Base-by-base conservation (phyloP, 495 filamentous ascomycete species). In the Venustampulla echinocandica region DNA sequence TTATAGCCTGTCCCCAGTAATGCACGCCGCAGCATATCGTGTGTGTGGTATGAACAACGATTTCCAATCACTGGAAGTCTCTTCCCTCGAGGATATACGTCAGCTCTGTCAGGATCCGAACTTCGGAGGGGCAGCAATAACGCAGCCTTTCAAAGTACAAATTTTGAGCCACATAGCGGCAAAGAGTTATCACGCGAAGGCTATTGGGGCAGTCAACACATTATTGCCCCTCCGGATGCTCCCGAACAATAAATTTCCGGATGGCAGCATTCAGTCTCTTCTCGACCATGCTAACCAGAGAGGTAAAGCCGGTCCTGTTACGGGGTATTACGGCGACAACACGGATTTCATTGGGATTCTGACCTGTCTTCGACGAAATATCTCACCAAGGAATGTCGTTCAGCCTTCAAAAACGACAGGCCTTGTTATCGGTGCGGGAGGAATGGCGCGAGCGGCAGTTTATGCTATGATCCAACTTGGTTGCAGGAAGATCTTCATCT, bases 151-250 rank as follows among this genome's bases (percentile, higher is more conserved):
- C 72, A 84, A 87, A 51, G 78, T 85, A 0, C 34, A 81, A 45
- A 73, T 87, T 14, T 79, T 84, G 47, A 70, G 76, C 4, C 75
- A 80, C 25, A 67, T 87, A 1, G 75, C 82, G 44, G 72, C 81
- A 20, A 76, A 83, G 53, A 86, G 81, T 45, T 74, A 77, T 51
- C 84, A 92, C 54, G 85, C 84, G 5, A 79, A 80, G 34, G 85
- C 81, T 6, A 88, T 92, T 47, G 85, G 86, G 1, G 83, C 86
- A 10, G 81, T 87, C 44, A 90, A 92, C 60, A 88, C 85, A 0
- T 70, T 90, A n/a, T 68, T 90, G 50, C 86, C 86, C 0, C 66
- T 90, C 1, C 74, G 84, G 14, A 76, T 77, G 1, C 62, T 75
- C 5, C 66, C 73, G 4, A 71, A 61, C 13, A 47, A 21, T 23